Evolutionary conservation across 805 yeast species (phyloP).

Genomic region (Vanderwaltozyma polyspora): DNA sequence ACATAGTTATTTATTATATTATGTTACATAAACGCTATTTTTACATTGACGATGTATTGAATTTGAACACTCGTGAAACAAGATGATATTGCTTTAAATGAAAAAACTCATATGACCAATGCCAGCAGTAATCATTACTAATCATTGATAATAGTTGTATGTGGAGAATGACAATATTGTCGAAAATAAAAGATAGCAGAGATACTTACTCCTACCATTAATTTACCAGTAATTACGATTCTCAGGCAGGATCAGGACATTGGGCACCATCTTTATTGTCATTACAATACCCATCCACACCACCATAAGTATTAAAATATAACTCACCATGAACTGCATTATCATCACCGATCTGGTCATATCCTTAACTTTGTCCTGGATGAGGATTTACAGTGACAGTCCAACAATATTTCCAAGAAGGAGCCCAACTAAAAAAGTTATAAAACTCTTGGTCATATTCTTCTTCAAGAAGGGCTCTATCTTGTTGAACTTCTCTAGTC

Average conservation of each 20-base stretch:
- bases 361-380: not conserved
- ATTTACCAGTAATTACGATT: too few relatives aligned
- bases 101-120: too few relatives aligned
- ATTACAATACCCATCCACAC: slow-evolving; percentile 6
- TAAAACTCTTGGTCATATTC: not conserved
- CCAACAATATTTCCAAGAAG: slow-evolving; percentile 3
- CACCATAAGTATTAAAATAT: slow-evolving; percentile 7
- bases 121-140: too few relatives aligned
- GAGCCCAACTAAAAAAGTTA: not conserved
- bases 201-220: too few relatives aligned
- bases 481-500: slow-evolving; percentile 1
- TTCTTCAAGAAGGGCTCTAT: not conserved
- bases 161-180: too few relatives aligned
- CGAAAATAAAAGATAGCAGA: too few relatives aligned
- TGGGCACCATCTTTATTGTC: slow-evolving; percentile 3
- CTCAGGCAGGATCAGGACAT: not conserved
- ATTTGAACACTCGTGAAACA: too few relatives aligned
- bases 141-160: too few relatives aligned
- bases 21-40: too few relatives aligned
- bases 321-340: slow-evolving; percentile 3
- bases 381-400: slow-evolving; percentile 1
- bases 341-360: not conserved
- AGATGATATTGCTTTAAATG: too few relatives aligned
- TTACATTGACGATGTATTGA: too few relatives aligned
- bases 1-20: too few relatives aligned